Evolutionary conservation across 2,329 filamentous ascomycete species (phyloP), one percentile per base, ranked within the genome.

Genomic region (Fusarium nelsonii): DNA sequence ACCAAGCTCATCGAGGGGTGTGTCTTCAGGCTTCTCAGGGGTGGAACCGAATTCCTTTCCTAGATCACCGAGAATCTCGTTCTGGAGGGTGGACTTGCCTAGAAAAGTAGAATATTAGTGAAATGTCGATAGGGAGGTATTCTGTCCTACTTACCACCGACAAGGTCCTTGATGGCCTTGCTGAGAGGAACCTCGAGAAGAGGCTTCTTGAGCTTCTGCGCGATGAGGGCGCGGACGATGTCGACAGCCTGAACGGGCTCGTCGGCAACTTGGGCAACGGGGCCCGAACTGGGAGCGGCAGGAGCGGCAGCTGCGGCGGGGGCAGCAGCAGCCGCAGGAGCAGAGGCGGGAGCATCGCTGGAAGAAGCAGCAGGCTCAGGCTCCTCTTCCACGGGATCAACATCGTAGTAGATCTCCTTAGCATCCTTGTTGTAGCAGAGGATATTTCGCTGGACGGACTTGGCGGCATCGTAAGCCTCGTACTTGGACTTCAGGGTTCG

Each of bases 401-500:
- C 94, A 78, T 97, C 95, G 82, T 99, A 99, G 85, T 99, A 99
- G 71, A 99, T 99, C 81, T 99, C 96, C 81, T 97, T 98, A 58
- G 94, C 92, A 78, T 99, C 96, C 82, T 99, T 99, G 86, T 97
- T 98, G 85, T 98, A 99, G 86, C 96, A 98, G 59, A 99, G 88
- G 79, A 99, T 97, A 81, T 98, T 95, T 79, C 96, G 90, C 83
- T 97, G 94, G 43, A 98, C 91, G 9, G 95, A 97, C 77, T 95
- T 95, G 66, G 96, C 96, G 58, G 96, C 96, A 82, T 99, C 96
- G 82, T 97, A 97, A 69, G 95, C 94, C 85, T 99, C 96, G 81
- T 98, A 99, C 83, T 98, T 98, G 78, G 94, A 94, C 65, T 94
- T 93, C 67, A 99, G 83, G 55, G 96, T 99, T 75, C 95, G 89